Base-by-base conservation (phyloP, 2,329 filamentous ascomycete genomes). In the Aspergillus sp. region DNA sequence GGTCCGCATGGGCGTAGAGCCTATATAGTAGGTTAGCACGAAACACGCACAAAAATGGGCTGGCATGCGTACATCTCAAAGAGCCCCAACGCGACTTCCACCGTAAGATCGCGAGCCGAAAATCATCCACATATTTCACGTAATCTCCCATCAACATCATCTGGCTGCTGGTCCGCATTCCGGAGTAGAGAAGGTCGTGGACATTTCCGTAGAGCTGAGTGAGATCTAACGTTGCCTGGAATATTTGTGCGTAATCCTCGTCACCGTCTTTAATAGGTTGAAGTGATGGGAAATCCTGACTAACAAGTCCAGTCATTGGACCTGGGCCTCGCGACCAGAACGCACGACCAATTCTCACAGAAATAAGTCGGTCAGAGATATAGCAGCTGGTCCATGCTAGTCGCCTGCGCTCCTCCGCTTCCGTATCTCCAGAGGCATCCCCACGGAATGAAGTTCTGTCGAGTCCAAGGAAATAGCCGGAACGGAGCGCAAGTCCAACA, bases 261-360 rank as follows among this genome's bases (percentile, higher is more conserved):
- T 86, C 83, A 1, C 83, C 84, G 1, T 83, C 79, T 2, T 71
- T 79, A 24, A 80, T 75, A 0, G 85, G 84, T 36, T 85, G 81
- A 12, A 90, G 71, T 9, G 86, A 87, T 0, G 87, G 87, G 58
- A 89, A 90, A 64, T 89, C 87, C 56, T 86, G 83, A 30, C 85
- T 85, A 59, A 83, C 79, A 26, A 89, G 75, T 17, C 85, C 83
- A 6, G 85, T 85, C 62, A 89, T 80, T 1, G 86, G 86, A 0
- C 87, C 87, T 0, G 88, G 88, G 0, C 88, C 88, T 59, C 88
- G 80, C 42, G 86, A 88, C 88, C 88, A 91, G 67, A 90, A 91
- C 0, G 86, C 88, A 61, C 87, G 85, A 9, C 88, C 88, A 38
- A 90, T 83, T 5, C 88, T 80, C 30, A 90, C 89, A 8, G 87